phyloP scores from a whole-genome alignment of 345 rosid genomes.

The Sonneratia alba region DNA sequence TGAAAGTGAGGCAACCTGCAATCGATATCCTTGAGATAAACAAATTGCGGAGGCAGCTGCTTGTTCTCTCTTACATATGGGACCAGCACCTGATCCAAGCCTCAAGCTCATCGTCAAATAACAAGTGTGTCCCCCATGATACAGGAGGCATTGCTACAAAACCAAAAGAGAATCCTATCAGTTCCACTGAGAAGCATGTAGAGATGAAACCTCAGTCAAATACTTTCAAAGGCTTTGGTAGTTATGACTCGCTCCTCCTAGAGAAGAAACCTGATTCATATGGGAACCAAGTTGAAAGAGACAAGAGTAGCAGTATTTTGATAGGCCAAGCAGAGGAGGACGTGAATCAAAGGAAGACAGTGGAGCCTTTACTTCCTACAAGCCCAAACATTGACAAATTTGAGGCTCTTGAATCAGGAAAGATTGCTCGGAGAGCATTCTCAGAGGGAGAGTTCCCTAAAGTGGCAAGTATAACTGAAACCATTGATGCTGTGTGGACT shows the following conservation, averaged over 20 bases:
- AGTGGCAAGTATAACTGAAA: conserved; percentile 45
- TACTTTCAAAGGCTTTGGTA: conserved; percentile 25
- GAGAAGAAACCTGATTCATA: conserved; percentile 26
- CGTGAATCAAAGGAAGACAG: conserved; percentile 23
- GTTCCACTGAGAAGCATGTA: conserved; percentile 42
- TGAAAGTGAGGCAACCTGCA: conserved; percentile 43
- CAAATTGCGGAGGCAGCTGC: conserved; percentile 61
- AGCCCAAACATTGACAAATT: conserved; percentile 22
- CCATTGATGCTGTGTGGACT: conserved; percentile 74
- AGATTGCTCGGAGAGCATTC: conserved; percentile 25
- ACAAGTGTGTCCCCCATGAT: conserved; percentile 31
- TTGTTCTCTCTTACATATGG: conserved; percentile 74
- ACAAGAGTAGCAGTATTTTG: conserved; percentile 19
- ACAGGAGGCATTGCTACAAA: conserved; percentile 24
- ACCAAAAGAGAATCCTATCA: conserved; percentile 25
- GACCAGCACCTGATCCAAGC: conserved; percentile 65
- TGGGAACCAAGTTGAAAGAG: conserved; percentile 22
- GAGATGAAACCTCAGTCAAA: conserved; percentile 32
- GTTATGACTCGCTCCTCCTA: conserved; percentile 29
- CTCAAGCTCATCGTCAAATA: conserved; percentile 25
- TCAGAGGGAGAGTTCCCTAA: conserved; percentile 48
- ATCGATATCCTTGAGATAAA: conserved; percentile 82
- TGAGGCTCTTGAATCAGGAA: conserved; percentile 35
- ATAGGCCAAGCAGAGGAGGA: conserved; percentile 24
- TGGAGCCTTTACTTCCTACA: conserved; percentile 22